Percentiles rank a stretch among this genome's conserved stretches.
Conservation (phyloP, 2,329 filamentous ascomycete genomes). For the Aspergillus caelatus region DNA sequence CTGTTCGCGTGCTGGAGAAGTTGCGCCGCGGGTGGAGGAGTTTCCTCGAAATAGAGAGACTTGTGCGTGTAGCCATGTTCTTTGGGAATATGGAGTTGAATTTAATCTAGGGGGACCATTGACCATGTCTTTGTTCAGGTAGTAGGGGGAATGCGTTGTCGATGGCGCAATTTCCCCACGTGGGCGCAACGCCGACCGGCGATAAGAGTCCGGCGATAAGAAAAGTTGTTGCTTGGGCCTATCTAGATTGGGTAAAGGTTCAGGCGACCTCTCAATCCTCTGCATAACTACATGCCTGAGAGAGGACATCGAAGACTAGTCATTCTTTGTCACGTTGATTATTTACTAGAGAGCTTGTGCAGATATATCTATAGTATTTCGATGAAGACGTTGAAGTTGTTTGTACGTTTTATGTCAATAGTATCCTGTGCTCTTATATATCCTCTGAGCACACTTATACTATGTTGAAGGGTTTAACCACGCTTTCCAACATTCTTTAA, state of each 20-base stretch:
- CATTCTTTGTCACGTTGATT: not conserved
- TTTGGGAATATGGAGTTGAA: not conserved
- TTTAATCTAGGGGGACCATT: not conserved
- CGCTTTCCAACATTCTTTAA: conserved; percentile 40
- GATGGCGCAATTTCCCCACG: not conserved
- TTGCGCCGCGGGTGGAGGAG: conserved; percentile 24
- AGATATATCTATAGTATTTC: not conserved
- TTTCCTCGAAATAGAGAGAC: conserved; percentile 14
- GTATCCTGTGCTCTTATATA: not conserved
- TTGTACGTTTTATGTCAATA: not conserved
- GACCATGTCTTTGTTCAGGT: not conserved
- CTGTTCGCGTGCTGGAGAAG: conserved; percentile 48
- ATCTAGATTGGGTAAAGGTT: not conserved
- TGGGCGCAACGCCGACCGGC: not conserved
- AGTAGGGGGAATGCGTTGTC: not conserved
- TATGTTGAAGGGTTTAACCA: conserved; percentile 10
- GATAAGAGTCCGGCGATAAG: not conserved
- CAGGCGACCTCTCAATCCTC: not conserved
- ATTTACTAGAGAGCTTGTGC: not conserved
- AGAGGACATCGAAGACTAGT: too few relatives aligned
- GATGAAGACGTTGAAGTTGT: not conserved
- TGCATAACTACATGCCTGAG: too few relatives aligned
- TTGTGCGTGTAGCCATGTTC: conserved; percentile 20
- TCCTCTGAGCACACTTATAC: not conserved
- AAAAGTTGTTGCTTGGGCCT: too few relatives aligned